Evolutionary conservation across 305 asterid species (phyloP).

Genomic region (Fraxinus sp.): DNA sequence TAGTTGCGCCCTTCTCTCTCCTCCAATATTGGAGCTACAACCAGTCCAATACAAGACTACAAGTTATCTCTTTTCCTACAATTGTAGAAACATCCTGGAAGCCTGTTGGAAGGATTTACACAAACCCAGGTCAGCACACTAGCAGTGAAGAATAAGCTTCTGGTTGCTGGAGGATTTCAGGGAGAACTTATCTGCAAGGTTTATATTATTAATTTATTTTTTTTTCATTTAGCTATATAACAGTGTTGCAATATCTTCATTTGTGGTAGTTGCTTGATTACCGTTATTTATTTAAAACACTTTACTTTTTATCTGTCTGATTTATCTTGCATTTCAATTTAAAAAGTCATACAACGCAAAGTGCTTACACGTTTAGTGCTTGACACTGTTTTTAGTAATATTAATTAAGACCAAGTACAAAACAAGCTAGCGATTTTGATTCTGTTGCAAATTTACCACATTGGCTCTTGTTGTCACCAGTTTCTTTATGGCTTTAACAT

Average conservation of each 20-base stretch:
- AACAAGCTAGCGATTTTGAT: constrained; percentile 1
- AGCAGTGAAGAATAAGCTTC: constrained; percentile 82
- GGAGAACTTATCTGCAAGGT: constrained; percentile 96
- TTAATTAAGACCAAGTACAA: neutral
- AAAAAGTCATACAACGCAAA: neutral
- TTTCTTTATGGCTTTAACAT: neutral
- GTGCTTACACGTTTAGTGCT: neutral
- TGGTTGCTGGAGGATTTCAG: constrained; percentile 97
- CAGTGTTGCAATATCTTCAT: constrained; percentile 1
- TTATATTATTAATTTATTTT: neutral
- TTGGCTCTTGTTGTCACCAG: neutral
- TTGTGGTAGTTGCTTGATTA: constrained; percentile 15
- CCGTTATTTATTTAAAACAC: neutral
- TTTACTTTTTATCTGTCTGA: constrained; percentile 1
- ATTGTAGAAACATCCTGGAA: constrained; percentile 92
- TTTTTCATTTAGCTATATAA: neutral
- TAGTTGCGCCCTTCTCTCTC: neutral
- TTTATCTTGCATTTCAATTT: neutral
- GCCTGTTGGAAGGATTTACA: constrained; percentile 85
- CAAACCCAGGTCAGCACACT: constrained; percentile 94
- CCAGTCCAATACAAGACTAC: neutral
- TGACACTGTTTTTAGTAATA: neutral
- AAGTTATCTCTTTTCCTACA: constrained; percentile 1
- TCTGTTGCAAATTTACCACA: neutral
- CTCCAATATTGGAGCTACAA: neutral